phyloP scores from a whole-genome alignment of 768 basidiomycete genomes.

The Mycena epipterygia region DNA sequence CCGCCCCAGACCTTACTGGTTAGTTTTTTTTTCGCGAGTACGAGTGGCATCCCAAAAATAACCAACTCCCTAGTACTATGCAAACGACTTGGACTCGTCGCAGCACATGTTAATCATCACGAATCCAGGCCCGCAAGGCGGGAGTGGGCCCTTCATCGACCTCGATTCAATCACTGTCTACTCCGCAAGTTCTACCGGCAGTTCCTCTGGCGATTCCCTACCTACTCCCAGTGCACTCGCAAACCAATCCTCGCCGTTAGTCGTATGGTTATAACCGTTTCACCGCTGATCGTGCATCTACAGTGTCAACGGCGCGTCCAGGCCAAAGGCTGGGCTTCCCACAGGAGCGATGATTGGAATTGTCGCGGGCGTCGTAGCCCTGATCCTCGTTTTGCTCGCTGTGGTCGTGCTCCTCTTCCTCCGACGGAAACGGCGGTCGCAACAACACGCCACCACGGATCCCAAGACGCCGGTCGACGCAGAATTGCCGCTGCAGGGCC shows the following conservation, averaged over 20 bases:
- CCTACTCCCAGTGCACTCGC: conserved; percentile 12
- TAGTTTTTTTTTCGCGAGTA: conserved; percentile 19
- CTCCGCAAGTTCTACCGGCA: conserved; percentile 37
- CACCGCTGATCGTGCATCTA: conserved; percentile 9
- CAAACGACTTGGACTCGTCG: conserved; percentile 52
- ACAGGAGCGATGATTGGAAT: conserved; percentile 28
- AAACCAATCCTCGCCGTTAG: conserved; percentile 25
- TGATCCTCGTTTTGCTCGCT: conserved; percentile 25
- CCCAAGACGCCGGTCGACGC: conserved; percentile 38
- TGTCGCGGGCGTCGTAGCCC: neutral
- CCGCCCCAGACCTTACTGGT: conserved; percentile 51
- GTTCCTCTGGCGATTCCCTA: neutral
- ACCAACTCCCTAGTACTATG: conserved; percentile 54
- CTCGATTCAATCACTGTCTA: conserved; percentile 58
- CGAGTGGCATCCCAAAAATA: conserved; percentile 7
- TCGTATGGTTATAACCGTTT: neutral
- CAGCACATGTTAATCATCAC: conserved; percentile 56
- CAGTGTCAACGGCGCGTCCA: neutral
- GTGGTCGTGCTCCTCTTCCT: conserved; percentile 45
- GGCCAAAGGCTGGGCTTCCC: conserved; percentile 12
- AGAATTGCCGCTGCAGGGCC: conserved; percentile 39
- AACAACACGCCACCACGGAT: neutral
- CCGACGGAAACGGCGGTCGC: conserved; percentile 43
- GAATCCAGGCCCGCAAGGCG: conserved; percentile 44
- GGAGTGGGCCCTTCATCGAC: conserved; percentile 57